A percentile compares a stretch with the other conserved stretches of the same genome.
These are phyloP conservation scores for Linderina pennispora DNA, from an alignment of 192 early-diverging fungal species.

Conservation along the genomic window DNA sequence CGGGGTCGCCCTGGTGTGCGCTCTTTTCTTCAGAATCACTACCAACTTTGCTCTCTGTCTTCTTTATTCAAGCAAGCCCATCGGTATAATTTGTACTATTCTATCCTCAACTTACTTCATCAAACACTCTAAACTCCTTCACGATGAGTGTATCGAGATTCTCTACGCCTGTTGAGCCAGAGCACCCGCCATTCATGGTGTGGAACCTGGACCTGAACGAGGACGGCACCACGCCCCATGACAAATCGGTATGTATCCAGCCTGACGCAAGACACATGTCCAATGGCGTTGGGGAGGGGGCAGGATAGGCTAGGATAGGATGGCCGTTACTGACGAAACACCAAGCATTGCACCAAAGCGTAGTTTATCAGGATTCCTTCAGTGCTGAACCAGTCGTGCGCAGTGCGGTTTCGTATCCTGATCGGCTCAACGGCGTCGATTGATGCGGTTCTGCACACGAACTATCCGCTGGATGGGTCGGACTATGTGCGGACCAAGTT, in stretches of 20 bases:
- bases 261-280: no score
- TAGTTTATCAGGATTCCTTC: slow-evolving; percentile 45
- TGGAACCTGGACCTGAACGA: slow-evolving; percentile 46
- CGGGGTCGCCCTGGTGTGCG: no score
- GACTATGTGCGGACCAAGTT: slow-evolving; percentile 35
- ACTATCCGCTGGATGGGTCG: slow-evolving; percentile 77
- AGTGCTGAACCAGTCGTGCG: slow-evolving; percentile 47
- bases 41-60: no score
- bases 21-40: no score
- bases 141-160: slow-evolving; percentile 17
- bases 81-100: no score
- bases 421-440: slow-evolving; percentile 72
- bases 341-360: no score
- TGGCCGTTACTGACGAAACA: no score
- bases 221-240: slow-evolving; percentile 37
- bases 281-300: no score
- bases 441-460: slow-evolving; percentile 71
- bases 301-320: no score
- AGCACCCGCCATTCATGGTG: slow-evolving; percentile 38
- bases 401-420: slow-evolving; percentile 73
- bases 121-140: no score
- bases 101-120: no score
- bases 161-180: slow-evolving; percentile 37
- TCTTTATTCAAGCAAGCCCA: no score
- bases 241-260: slow-evolving; percentile 33